These are phyloP conservation scores for Juglanconis juglandina DNA, from an alignment of 2,329 filamentous ascomycete genomes.

Conservation along the genomic window DNA sequence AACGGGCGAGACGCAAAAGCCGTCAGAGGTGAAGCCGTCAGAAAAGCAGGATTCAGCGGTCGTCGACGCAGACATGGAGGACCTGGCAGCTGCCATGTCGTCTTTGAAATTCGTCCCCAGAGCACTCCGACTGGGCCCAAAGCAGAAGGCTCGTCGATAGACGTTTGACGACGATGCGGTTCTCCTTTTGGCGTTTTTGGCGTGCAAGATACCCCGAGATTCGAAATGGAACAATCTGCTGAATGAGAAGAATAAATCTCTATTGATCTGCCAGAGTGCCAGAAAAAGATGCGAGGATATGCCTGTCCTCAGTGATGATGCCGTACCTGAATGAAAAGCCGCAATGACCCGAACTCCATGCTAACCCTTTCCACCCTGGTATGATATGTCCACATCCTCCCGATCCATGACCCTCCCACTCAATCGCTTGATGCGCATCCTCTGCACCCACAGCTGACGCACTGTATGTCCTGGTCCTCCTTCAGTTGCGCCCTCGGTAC, in stretches of 20 bases:
- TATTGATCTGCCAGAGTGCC: slow-evolving; percentile 7
- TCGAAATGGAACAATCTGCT: slow-evolving; percentile 9
- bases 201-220: slow-evolving; percentile 10
- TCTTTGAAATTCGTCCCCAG: slow-evolving; percentile 67
- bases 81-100: slow-evolving; percentile 66
- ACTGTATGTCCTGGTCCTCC: slow-evolving; percentile 85
- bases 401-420: slow-evolving; percentile 13
- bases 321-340: slow-evolving; percentile 10
- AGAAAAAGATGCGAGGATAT: neutral
- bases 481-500: slow-evolving; percentile 88
- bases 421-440: slow-evolving; percentile 86
- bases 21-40: slow-evolving; percentile 28
- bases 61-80: slow-evolving; percentile 56
- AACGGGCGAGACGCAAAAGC: slow-evolving; percentile 51
- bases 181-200: neutral
- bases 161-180: neutral
- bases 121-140: slow-evolving; percentile 63
- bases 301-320: slow-evolving; percentile 4
- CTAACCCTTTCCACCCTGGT: neutral
- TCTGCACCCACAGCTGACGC: slow-evolving; percentile 89
- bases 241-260: slow-evolving; percentile 13
- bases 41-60: slow-evolving; percentile 3
- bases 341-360: slow-evolving; percentile 14
- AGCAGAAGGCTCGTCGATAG: slow-evolving; percentile 45
- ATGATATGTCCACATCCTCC: neutral